Evolutionary conservation across 1,284 basidiomycete genomes (phyloP), one percentile per base, ranked within the genome.

Genomic region (Irpex rosettiformis): DNA sequence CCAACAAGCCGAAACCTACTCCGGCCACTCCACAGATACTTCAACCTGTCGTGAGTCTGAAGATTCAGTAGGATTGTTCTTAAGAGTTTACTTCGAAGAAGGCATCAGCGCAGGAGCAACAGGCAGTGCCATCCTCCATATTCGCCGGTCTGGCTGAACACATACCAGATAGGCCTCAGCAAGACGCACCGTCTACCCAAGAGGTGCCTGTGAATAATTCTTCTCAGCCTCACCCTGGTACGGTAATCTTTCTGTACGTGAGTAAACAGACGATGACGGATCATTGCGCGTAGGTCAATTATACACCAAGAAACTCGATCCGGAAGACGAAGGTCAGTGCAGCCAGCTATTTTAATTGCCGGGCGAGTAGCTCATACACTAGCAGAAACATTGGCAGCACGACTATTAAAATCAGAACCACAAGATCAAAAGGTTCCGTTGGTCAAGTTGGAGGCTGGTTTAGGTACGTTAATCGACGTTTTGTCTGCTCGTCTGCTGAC

Each of bases 301-400:
- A n/a, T 56, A 61, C 24, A 53, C 61, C n/a, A 57, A 55, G 51
- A 68, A 70, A 53, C 43, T 52, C 28, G 69, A 70, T 59, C 68
- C 69, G 16, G 69, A 67, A 53, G 66, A 67, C 25, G 60, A 67
- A 63, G 68, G 69, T 69, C 2, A 4, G 58, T 33, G 3, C 6
- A 33, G n/a, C n/a, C n/a, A n/a, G n/a, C n/a, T n/a, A n/a, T n/a
- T n/a, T n/a, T n/a, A n/a, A n/a, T n/a, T n/a, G n/a, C n/a, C n/a
- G n/a, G n/a, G n/a, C 22, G 10, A 6, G 42, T 13, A 21, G 45
- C 27, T 51, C 16, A 28, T 22, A 25, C 13, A n/a, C 16, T n/a
- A 54, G 16, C 18, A 51, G 48, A 51, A 10, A 10, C 48, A 11
- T 21, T 24, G 27, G 48, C 48, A 8, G 10, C 21, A 16, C 21